Base-by-base conservation (phyloP, 2,329 filamentous ascomycete species). In the Arthroderma sp. region DNA sequence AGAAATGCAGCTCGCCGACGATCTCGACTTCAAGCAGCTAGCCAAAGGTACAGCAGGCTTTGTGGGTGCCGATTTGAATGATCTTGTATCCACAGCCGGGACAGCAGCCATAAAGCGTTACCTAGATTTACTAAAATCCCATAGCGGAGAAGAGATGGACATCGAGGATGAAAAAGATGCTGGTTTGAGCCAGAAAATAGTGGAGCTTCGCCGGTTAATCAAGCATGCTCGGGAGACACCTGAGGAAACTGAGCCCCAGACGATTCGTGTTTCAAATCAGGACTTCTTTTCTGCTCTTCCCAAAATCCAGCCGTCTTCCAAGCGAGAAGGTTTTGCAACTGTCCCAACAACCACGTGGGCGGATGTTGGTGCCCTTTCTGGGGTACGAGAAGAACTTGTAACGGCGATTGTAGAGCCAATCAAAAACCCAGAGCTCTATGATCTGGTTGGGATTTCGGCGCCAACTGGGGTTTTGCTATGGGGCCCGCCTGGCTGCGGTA, bases 401-500 rank as follows among this genome's bases (percentile, higher is more conserved):
- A 80, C 81, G 57, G 85, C 86, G 38, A 93, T 98, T 55, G 85
- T 96, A 37, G 80, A 86, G 15, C 88, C 88, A 1, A 96, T 98
- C 64, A 80, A 81, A 52, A 70, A 83, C 44, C 91, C 91, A 0
- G 79, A 85, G 31, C 70, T 80, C 36, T 96, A 89, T 61, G 74
- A 75, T 29, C 71, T 73, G 6, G 78, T 91, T 5, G 88, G 88
- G 57, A 83, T 94, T 53, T 80, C 78, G 22, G 79, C 83, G 0
- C 83, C 86, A 0, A 83, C 85, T 0, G 91, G 91, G 10, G 86
- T 95, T 3, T 73, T 98, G 0, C 83, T 98, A 44, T 98, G 89
- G 86, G 91, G 91, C 0, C 91, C 91, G 1, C 91, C 91, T 0
- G 91, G 91, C 5, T 98, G 91, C 62, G 91, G 91, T 55, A 98